Evolutionary conservation across 2,329 filamentous ascomycete species (phyloP), one percentile per base, ranked within the genome.

Genomic region (Proliferodiscus dingleyae): DNA sequence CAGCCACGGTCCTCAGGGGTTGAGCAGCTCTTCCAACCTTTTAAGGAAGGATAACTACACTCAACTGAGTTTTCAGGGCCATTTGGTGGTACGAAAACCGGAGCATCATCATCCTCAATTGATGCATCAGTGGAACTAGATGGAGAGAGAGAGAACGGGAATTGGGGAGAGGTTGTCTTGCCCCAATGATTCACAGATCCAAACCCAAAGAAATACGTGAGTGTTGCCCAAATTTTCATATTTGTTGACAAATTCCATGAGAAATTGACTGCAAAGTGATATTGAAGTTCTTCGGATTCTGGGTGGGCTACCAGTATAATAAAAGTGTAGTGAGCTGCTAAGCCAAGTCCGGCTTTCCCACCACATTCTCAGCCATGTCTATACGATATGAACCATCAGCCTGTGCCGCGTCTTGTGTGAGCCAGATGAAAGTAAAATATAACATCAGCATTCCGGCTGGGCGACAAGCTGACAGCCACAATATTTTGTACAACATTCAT

Each of bases 241-340:
- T 23, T 21, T 22, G 33, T 40, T 24, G 4, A 49, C 49, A 52
- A 46, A 41, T 52, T 52, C 52, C n/a, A n/a, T n/a, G n/a, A n/a
- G n/a, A n/a, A n/a, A n/a, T n/a, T n/a, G n/a, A n/a, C n/a, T n/a
- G n/a, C n/a, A n/a, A n/a, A n/a, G n/a, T n/a, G n/a, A n/a, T n/a
- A n/a, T n/a, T n/a, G n/a, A n/a, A n/a, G n/a, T n/a, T n/a, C n/a
- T n/a, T n/a, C n/a, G n/a, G n/a, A n/a, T n/a, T n/a, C n/a, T n/a
- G n/a, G n/a, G n/a, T n/a, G n/a, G n/a, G n/a, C n/a, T n/a, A n/a
- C n/a, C n/a, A n/a, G n/a, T n/a, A n/a, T n/a, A n/a, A n/a, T n/a
- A n/a, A n/a, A n/a, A n/a, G n/a, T n/a, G n/a, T n/a, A n/a, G n/a
- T n/a, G n/a, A n/a, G n/a, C n/a, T n/a, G n/a, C n/a, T n/a, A n/a